These are phyloP conservation scores for Entophlyctis luteolus DNA, from an alignment of 192 early-diverging fungal genomes.

Conservation along the genomic window DNA sequence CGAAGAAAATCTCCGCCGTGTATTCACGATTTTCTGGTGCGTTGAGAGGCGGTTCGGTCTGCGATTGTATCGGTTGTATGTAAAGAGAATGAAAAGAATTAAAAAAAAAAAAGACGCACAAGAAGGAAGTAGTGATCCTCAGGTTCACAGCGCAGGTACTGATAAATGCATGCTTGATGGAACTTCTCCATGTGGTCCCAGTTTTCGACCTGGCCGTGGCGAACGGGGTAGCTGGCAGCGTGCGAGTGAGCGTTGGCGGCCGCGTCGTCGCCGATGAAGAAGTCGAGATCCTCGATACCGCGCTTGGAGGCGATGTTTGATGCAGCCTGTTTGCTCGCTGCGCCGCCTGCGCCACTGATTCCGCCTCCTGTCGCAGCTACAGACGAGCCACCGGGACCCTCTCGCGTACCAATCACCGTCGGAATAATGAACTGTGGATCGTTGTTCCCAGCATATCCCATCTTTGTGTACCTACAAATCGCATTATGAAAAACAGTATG, in stretches of 20 bases:
- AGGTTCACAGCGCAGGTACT: constrained; percentile 96
- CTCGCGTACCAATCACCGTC: constrained; percentile 85
- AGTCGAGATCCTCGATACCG: constrained; percentile 96
- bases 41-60: constrained; percentile 98
- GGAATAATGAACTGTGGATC: constrained; percentile 98
- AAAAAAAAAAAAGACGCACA: too few species aligned
- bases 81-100: too few species aligned
- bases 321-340: constrained; percentile 8
- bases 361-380: neutral
- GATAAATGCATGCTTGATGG: constrained; percentile 98
- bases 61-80: too few species aligned
- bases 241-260: constrained; percentile 87
- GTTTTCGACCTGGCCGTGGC: constrained; percentile 98
- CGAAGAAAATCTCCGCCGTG: constrained; percentile 99
- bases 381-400: too few species aligned
- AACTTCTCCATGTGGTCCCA: constrained; percentile 99
- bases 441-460: constrained; percentile 97
- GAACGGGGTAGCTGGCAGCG: constrained; percentile 84
- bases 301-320: constrained; percentile 88
- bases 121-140: constrained; percentile 96
- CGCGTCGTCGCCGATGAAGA: constrained; percentile 95
- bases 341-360: neutral
- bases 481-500: too few species aligned
- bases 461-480: constrained; percentile 95
- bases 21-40: constrained; percentile 98